Percentiles rank a stretch among this genome's conserved stretches.
Evolutionary conservation across 2,329 filamentous ascomycete species (phyloP).

Genomic region (Alternaria burnsii): DNA sequence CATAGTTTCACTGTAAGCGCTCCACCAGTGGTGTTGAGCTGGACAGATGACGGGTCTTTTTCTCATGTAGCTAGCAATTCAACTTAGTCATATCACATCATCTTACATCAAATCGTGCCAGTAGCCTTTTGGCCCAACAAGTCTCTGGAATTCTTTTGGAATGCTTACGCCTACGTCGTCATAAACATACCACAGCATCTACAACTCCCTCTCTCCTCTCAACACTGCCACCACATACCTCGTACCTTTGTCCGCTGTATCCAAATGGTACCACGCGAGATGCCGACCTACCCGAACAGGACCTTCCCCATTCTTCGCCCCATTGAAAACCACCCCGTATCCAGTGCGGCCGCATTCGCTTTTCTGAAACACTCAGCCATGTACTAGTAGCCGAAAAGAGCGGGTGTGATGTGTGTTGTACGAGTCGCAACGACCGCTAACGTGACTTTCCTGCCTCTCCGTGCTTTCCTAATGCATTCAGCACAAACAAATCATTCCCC

Average conservation of each 20-base stretch:
- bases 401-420: background rate
- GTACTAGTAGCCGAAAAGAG: slow-evolving; percentile 1
- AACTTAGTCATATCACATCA: background rate
- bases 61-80: slow-evolving; percentile 8
- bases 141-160: background rate
- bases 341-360: slow-evolving; percentile 2
- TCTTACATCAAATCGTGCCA: background rate
- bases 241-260: background rate
- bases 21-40: slow-evolving; percentile 41
- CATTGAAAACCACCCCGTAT: background rate
- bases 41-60: slow-evolving; percentile 41
- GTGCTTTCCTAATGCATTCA: slow-evolving; percentile 3
- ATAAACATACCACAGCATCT: background rate
- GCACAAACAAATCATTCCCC: slow-evolving; percentile 3
- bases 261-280: background rate
- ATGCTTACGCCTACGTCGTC: background rate
- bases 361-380: background rate
- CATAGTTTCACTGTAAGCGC: slow-evolving; percentile 41
- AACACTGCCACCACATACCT: background rate
- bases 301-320: slow-evolving; percentile 1
- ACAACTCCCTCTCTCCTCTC: background rate
- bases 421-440: background rate
- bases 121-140: background rate
- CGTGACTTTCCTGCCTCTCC: background rate
- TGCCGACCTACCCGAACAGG: background rate